These are phyloP conservation scores for Malassezia obtusa DNA, from an alignment of 1,284 basidiomycete genomes.

Conservation along the genomic window DNA sequence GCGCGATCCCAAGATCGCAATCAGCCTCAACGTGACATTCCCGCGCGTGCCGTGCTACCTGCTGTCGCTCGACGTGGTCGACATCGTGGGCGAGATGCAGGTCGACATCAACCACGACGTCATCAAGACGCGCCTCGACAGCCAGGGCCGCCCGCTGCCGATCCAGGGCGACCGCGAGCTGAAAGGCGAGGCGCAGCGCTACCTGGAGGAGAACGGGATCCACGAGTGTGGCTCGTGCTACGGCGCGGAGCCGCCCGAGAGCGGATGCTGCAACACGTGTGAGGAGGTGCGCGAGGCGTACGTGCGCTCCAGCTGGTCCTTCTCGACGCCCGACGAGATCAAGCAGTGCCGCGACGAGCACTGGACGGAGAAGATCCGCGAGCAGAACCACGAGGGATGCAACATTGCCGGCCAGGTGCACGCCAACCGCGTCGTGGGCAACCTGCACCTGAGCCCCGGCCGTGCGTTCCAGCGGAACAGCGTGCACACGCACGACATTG, in stretches of 20 bases:
- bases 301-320: slow-evolving; percentile 86
- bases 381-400: slow-evolving; percentile 88
- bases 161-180: slow-evolving; percentile 22
- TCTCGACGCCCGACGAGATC: slow-evolving; percentile 76
- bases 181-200: slow-evolving; percentile 35
- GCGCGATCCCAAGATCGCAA: slow-evolving; percentile 83
- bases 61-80: slow-evolving; percentile 73
- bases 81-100: slow-evolving; percentile 91
- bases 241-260: slow-evolving; percentile 68
- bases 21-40: slow-evolving; percentile 87
- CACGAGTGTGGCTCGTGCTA: slow-evolving; percentile 71
- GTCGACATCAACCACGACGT: slow-evolving; percentile 64
- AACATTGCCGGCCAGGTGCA: slow-evolving; percentile 79
- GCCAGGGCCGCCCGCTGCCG: slow-evolving; percentile 52
- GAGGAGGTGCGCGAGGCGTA: slow-evolving; percentile 89
- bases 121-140: slow-evolving; percentile 67
- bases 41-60: slow-evolving; percentile 89
- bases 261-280: slow-evolving; percentile 82
- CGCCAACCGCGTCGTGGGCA: slow-evolving; percentile 77
- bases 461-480: slow-evolving; percentile 80
- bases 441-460: slow-evolving; percentile 58
- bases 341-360: slow-evolving; percentile 84
- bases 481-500: slow-evolving; percentile 79
- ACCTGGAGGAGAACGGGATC: slow-evolving; percentile 16
- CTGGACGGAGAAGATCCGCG: slow-evolving; percentile 85